Evolutionary conservation across 2,329 filamentous ascomycete species (phyloP).

Genomic region (Aspergillus sp.): DNA sequence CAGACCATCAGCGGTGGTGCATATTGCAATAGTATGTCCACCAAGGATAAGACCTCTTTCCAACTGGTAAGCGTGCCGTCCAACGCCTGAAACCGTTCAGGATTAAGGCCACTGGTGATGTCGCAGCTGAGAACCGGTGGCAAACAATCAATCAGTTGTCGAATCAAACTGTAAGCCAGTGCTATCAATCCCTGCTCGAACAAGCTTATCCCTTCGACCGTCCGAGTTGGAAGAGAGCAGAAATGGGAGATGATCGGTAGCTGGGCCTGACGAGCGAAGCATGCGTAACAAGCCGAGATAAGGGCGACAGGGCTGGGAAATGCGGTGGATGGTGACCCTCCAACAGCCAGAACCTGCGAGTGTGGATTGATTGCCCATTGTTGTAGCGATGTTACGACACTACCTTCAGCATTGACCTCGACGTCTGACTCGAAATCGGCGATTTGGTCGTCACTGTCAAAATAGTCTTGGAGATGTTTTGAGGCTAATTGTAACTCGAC

Average conservation of each 20-base stretch:
- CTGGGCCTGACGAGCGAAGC: constrained; percentile 22
- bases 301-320: constrained; percentile 23
- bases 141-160: constrained; percentile 31
- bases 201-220: constrained; percentile 15
- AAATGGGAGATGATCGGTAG: constrained; percentile 35
- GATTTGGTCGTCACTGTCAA: constrained; percentile 31
- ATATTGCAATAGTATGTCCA: constrained; percentile 31
- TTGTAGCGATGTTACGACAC: constrained; percentile 23
- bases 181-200: constrained; percentile 30
- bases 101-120: constrained; percentile 27
- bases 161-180: constrained; percentile 34
- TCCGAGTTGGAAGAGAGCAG: constrained; percentile 22
- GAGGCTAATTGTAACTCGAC: constrained; percentile 30
- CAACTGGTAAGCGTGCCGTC: constrained; percentile 30
- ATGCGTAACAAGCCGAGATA: constrained; percentile 30
- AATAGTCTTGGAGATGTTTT: constrained; percentile 31
- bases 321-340: constrained; percentile 20
- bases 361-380: constrained; percentile 29
- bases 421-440: constrained; percentile 22
- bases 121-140: constrained; percentile 33
- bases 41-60: constrained; percentile 31
- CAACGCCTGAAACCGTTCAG: constrained; percentile 29
- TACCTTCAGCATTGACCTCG: constrained; percentile 21
- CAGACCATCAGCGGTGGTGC: constrained; percentile 32
- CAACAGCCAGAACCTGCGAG: constrained; percentile 29